A percentile compares a stretch with the other conserved stretches of the same genome.
These are phyloP conservation scores for Conringia planisiliqua DNA, from an alignment of 345 rosid genomes.

Conservation along the genomic window DNA sequence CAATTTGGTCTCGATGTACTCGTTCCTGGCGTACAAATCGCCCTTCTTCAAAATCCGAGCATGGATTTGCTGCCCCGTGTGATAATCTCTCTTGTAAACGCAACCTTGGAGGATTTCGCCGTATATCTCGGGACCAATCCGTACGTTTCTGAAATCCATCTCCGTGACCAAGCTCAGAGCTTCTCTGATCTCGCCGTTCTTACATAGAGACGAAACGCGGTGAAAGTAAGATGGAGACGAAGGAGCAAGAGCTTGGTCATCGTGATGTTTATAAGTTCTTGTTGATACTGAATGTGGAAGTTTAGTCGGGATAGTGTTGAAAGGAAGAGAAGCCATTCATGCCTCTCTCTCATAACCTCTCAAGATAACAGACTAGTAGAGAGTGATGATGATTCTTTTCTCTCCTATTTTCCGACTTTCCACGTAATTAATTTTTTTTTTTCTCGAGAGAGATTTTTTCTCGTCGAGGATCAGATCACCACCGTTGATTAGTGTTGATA, in stretches of 20 bases:
- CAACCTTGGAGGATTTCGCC: constrained; percentile 77
- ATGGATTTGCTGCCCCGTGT: constrained; percentile 70
- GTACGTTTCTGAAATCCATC: constrained; percentile 43
- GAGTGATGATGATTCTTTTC: not conserved
- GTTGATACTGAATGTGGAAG: constrained; percentile 20
- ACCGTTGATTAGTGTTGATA: constrained; percentile 11
- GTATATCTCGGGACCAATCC: constrained; percentile 54
- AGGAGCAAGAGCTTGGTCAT: constrained; percentile 12
- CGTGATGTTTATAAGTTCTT: constrained; percentile 6
- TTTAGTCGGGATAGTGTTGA: constrained; percentile 18
- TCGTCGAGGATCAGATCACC: not conserved
- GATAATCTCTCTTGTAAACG: constrained; percentile 49
- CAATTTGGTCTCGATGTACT: constrained; percentile 64
- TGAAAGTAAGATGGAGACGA: constrained; percentile 40
- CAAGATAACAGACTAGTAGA: constrained; percentile 20
- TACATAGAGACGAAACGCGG: constrained; percentile 48
- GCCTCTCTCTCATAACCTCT: constrained; percentile 18
- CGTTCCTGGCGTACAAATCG: constrained; percentile 46
- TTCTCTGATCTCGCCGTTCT: constrained; percentile 51
- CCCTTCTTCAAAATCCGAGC: constrained; percentile 66
- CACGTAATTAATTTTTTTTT: not conserved
- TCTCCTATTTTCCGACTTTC: not conserved
- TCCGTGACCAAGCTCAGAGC: constrained; percentile 53
- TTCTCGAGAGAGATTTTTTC: not conserved
- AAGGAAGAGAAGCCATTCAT: constrained; percentile 44